Evolutionary conservation across 2,329 filamentous ascomycete genomes (phyloP), one percentile per base, ranked within the genome.

Genomic region (Hymenoscyphus fraxineus): DNA sequence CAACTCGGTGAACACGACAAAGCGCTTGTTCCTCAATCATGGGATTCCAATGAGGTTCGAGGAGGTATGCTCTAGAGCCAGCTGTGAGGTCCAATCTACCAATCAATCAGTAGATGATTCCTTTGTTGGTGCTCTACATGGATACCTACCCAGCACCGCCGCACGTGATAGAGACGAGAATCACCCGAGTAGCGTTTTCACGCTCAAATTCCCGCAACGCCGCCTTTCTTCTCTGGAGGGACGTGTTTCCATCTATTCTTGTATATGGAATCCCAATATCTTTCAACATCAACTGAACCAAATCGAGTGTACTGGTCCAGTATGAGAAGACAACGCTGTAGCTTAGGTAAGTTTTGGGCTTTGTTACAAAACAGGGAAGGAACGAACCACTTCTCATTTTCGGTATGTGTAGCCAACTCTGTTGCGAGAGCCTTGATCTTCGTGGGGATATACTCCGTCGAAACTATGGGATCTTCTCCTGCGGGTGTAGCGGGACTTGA

Each of bases 41-140:
- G 12, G 74, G 72, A 57, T 73, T 74, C 72, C 73, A 74, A 54
- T 75, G 73, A 27, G 73, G 74, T 54, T 75, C 72, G 6, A 75
- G 9, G 6, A 76, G 65, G 56, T 71, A 68, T 16, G 69, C 66
- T 6, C 62, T 65, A 22, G 59, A 69, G 1, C 68, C 72, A 6
- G 70, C 66, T 47, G 73, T 70, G 1, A 69, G 60, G 55, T 65
- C 60, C 15, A 67, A 58, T 32, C 66, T 66, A 58, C 2, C 12
- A 15, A 12, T 3, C 31, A 19, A 7, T 59, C n/a, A 44, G 22
- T 31, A 38, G n/a, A 55, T 44, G 32, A 19, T 59, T 12, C 12
- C 3, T 31, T 41, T 27, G 12, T 7, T 13, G 7, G 38, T 9
- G 5, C 7, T 27, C 27, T 27, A 27, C 2, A 27, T 27, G 1